phyloP scores from a whole-genome alignment of 1,284 basidiomycete species.

The Boletus albobrunnescens region DNA sequence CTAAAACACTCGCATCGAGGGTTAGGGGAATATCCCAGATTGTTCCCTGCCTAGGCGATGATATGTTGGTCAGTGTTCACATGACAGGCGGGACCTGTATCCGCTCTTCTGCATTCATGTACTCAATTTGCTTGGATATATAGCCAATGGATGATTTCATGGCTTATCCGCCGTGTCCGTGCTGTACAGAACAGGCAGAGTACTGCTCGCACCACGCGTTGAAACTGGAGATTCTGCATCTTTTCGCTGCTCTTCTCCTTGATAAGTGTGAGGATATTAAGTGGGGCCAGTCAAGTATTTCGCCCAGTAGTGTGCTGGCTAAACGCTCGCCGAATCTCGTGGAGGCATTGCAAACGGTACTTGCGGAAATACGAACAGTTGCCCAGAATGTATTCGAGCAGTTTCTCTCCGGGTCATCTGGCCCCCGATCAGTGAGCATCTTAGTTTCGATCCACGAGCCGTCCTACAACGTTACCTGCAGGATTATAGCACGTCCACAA shows the following conservation, averaged over 20 bases:
- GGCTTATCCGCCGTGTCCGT: conserved; percentile 35
- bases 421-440: conserved; percentile 13
- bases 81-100: conserved; percentile 10
- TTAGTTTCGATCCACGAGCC: neutral
- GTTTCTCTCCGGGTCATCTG: conserved; percentile 17
- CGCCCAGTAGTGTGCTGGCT: neutral
- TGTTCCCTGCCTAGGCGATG: conserved; percentile 6
- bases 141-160: conserved; percentile 42
- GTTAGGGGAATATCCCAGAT: conserved; percentile 14
- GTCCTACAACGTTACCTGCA: conserved; percentile 6
- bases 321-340: conserved; percentile 15
- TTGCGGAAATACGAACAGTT: conserved; percentile 20
- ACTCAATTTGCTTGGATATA: conserved; percentile 31
- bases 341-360: conserved; percentile 24
- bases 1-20: conserved; percentile 13
- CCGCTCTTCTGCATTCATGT: conserved; percentile 19
- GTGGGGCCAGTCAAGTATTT: conserved; percentile 1
- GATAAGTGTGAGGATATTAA: conserved; percentile 15
- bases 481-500: conserved; percentile 24
- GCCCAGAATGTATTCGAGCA: conserved; percentile 20
- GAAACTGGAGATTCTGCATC: conserved; percentile 30
- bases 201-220: conserved; percentile 22
- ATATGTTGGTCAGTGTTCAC: conserved; percentile 30
- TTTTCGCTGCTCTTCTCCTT: conserved; percentile 30
- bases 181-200: conserved; percentile 22